These are phyloP conservation scores for Tilletia setariae DNA, from an alignment of 1,284 basidiomycete species.

Conservation along the genomic window DNA sequence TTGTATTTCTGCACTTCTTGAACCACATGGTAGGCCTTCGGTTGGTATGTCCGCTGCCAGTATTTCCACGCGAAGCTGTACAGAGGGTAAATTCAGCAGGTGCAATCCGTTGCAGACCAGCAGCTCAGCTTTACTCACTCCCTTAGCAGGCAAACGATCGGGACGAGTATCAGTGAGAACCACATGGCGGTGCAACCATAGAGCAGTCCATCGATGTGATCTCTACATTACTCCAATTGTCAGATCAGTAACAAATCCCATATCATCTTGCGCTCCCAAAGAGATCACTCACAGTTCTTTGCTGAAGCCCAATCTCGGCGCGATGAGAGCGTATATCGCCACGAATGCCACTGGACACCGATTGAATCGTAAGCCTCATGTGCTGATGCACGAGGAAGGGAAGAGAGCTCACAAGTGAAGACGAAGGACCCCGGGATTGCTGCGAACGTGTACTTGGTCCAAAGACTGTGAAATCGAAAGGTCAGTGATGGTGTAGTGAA, in stretches of 20 bases:
- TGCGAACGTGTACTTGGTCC: constrained; percentile 97
- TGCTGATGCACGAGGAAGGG: neutral
- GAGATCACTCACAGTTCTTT: constrained; percentile 63
- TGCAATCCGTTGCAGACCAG: too few species aligned
- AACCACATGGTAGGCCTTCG: constrained; percentile 90
- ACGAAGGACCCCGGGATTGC: constrained; percentile 81
- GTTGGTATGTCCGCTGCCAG: constrained; percentile 72
- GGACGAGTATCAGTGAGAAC: constrained; percentile 81
- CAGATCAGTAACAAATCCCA: neutral
- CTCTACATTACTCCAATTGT: neutral
- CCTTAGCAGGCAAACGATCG: constrained; percentile 78
- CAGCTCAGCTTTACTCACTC: constrained; percentile 90
- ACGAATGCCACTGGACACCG: constrained; percentile 70
- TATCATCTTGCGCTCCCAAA: neutral
- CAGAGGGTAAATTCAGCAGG: constrained; percentile 44
- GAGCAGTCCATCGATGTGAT: constrained; percentile 77
- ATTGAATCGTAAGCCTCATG: neutral
- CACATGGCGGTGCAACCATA: constrained; percentile 87
- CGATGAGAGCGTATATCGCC: constrained; percentile 82
- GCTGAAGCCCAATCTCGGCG: constrained; percentile 80
- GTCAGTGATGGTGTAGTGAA: neutral
- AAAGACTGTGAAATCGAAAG: constrained; percentile 65
- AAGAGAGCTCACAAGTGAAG: constrained; percentile 63
- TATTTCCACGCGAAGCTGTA: constrained; percentile 43
- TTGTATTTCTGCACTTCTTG: constrained; percentile 91